Conservation (phyloP, 1,139 yeast species). For the Yamadazyma trypodendri region DNA sequence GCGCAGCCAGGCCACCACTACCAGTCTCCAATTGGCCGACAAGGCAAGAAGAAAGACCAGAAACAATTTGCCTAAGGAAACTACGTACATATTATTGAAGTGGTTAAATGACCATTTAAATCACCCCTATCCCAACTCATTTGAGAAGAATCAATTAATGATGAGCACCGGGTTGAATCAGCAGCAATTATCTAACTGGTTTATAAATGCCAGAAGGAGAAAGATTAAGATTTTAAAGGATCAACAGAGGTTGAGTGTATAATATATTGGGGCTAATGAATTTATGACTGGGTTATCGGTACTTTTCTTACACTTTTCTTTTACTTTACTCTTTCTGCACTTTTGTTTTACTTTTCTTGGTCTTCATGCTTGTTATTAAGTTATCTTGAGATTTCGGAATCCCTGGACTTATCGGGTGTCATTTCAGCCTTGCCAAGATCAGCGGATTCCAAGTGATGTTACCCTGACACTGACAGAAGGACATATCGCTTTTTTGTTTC, state of each 20-base stretch:
- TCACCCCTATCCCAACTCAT: slow-evolving; percentile 93
- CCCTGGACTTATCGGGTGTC: no score
- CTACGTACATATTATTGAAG: slow-evolving; percentile 73
- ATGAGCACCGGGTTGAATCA: slow-evolving; percentile 82
- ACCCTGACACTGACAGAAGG: not conserved
- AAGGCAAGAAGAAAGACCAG: slow-evolving; percentile 49
- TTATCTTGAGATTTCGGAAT: no score
- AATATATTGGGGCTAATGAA: no score
- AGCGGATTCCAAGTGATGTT: not conserved
- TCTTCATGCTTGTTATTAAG: no score
- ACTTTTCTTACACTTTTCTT: no score
- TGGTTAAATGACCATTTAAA: slow-evolving; percentile 87
- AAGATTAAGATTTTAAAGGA: slow-evolving; percentile 56
- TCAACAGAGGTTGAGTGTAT: slow-evolving; percentile 23
- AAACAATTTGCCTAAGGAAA: slow-evolving; percentile 83
- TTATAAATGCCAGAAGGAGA: slow-evolving; percentile 90
- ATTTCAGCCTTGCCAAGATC: not conserved
- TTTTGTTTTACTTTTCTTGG: not conserved
- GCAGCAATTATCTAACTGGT: slow-evolving; percentile 95
- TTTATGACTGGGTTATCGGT: no score
- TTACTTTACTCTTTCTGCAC: not conserved
- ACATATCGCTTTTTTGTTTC: no score
- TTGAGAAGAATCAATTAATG: slow-evolving; percentile 80
- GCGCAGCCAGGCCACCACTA: slow-evolving; percentile 2
- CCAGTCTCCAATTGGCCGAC: not conserved